Evolutionary conservation across 108 stramenopile species (phyloP).

Genomic region (Bacterosira constricta): DNA sequence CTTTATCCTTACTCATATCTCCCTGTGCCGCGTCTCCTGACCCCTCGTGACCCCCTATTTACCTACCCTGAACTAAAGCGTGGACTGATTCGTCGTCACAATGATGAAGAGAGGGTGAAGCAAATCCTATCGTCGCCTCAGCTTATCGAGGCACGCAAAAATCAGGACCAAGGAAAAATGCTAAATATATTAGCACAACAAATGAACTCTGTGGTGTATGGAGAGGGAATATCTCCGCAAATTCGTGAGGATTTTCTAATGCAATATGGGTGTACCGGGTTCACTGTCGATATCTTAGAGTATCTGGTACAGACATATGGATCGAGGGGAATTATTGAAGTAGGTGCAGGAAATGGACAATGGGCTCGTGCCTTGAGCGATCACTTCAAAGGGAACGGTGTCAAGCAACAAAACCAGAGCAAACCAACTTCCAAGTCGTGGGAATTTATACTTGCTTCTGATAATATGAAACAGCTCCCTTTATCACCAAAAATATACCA

Average conservation of each 20-base stretch:
- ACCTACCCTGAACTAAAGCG: conserved; percentile 43
- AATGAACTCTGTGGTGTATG: conserved; percentile 65
- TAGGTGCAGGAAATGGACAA: conserved; percentile 88
- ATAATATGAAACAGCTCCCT: conserved; percentile 68
- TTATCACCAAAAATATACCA: conserved; percentile 76
- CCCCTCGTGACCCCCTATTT: conserved; percentile 53
- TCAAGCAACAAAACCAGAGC: background rate
- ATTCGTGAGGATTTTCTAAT: conserved; percentile 76
- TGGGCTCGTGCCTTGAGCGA: conserved; percentile 72
- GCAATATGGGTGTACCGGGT: conserved; percentile 78
- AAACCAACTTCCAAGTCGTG: conserved; percentile 3
- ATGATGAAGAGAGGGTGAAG: conserved; percentile 56
- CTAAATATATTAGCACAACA: conserved; percentile 30
- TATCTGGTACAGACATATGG: conserved; percentile 47
- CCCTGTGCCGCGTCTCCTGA: conserved; percentile 54
- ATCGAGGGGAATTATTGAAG: conserved; percentile 75
- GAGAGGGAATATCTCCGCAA: conserved; percentile 71
- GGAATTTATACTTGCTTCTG: conserved; percentile 76
- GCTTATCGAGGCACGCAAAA: conserved; percentile 27
- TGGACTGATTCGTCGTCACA: conserved; percentile 49
- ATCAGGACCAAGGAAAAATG: conserved; percentile 49
- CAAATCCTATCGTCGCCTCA: conserved; percentile 43
- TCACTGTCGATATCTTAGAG: conserved; percentile 60
- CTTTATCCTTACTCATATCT: conserved; percentile 33
- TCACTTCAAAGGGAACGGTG: conserved; percentile 23